Percentiles rank a stretch among this genome's conserved stretches.
Evolutionary conservation across 805 yeast genomes (phyloP).

Genomic region (Schwanniomyces vanrijiae): DNA sequence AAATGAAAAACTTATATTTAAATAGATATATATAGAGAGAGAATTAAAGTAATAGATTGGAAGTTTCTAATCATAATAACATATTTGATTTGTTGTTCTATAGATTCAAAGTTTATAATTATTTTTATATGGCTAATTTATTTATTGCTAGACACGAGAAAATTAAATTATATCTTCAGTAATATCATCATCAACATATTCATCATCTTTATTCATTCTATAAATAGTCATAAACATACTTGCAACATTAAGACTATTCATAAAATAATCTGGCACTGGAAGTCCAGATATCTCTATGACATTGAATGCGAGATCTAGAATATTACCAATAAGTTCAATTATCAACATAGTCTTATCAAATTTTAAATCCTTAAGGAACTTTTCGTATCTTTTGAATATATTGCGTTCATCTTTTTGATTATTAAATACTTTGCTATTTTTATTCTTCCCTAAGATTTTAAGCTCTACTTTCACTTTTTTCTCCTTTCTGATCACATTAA

Average conservation of each 20-base stretch:
- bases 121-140: no score
- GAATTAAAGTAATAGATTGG: no score
- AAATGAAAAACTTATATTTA: neutral
- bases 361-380: slow-evolving; percentile 39
- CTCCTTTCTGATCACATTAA: slow-evolving; percentile 39
- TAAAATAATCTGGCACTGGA: slow-evolving; percentile 41
- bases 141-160: neutral
- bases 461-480: slow-evolving; percentile 37
- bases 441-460: slow-evolving; percentile 24
- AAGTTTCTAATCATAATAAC: no score
- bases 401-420: slow-evolving; percentile 17
- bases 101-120: neutral
- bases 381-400: slow-evolving; percentile 35
- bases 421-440: slow-evolving; percentile 19
- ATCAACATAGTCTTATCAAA: slow-evolving; percentile 43
- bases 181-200: slow-evolving; percentile 43
- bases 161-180: slow-evolving; percentile 34
- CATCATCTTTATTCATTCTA: slow-evolving; percentile 50
- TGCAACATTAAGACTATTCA: slow-evolving; percentile 39
- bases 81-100: no score
- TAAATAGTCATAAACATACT: slow-evolving; percentile 48
- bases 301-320: slow-evolving; percentile 40
- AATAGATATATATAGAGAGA: no score
- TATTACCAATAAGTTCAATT: slow-evolving; percentile 42
- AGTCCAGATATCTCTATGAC: slow-evolving; percentile 36